A percentile compares a stretch with the other conserved stretches of the same genome.
phyloP scores from a whole-genome alignment of 2,329 filamentous ascomycete species.

The Exserohilum turcica region DNA sequence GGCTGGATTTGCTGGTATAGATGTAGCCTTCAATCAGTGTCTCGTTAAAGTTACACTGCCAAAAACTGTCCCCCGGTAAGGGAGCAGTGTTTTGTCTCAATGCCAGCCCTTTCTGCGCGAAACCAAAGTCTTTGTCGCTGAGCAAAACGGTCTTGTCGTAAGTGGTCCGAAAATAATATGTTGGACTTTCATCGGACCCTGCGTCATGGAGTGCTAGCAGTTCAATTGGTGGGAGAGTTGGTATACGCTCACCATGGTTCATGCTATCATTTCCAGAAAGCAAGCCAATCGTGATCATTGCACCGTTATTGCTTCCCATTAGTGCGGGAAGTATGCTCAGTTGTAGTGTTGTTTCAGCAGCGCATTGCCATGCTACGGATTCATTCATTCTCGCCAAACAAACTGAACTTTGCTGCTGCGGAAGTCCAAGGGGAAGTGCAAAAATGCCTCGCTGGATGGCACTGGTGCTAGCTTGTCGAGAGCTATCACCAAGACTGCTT shows the following conservation, averaged over 20 bases:
- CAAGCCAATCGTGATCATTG: conserved; percentile 22
- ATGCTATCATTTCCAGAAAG: conserved; percentile 11
- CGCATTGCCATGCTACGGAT: conserved; percentile 34
- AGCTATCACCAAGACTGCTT: conserved; percentile 1
- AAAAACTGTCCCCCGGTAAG: conserved; percentile 23
- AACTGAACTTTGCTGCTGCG: conserved; percentile 32
- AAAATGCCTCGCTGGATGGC: conserved; percentile 30
- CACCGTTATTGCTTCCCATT: conserved; percentile 4
- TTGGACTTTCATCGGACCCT: conserved; percentile 5
- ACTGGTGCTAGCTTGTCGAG: not conserved
- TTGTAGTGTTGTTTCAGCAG: conserved; percentile 21
- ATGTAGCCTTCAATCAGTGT: conserved; percentile 34
- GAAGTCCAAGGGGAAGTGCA: conserved; percentile 20
- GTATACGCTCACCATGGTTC: conserved; percentile 27
- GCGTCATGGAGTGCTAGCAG: conserved; percentile 7
- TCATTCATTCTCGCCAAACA: conserved; percentile 35
- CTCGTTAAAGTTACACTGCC: conserved; percentile 37
- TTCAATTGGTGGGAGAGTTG: conserved; percentile 16
- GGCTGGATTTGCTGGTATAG: conserved; percentile 14
- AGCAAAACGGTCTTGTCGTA: conserved; percentile 35
- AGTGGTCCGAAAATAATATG: conserved; percentile 30
- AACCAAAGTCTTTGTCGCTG: conserved; percentile 19
- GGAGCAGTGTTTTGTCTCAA: conserved; percentile 10
- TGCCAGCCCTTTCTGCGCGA: not conserved
- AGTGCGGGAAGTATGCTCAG: conserved; percentile 27